Percentiles rank a stretch among this genome's conserved stretches.
Evolutionary conservation across 2,329 filamentous ascomycete species (phyloP).

Genomic region (Aureobasidium sp.): DNA sequence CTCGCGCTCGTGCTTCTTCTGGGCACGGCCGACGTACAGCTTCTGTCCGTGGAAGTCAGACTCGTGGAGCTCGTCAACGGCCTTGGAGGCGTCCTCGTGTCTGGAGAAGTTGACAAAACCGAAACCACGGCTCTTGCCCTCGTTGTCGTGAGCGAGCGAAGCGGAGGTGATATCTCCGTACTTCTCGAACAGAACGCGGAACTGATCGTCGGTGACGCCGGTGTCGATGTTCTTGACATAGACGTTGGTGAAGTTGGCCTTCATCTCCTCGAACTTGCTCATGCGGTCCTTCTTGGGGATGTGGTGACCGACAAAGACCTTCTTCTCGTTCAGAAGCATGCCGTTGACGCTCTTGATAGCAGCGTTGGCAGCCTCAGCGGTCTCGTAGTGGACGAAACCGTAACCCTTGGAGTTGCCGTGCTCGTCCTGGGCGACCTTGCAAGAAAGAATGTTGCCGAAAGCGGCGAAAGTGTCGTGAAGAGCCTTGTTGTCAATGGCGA

Average conservation of each 20-base stretch:
- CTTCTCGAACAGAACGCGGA: conserved; percentile 85
- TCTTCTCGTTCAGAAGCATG: conserved; percentile 99
- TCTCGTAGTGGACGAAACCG: conserved; percentile 99
- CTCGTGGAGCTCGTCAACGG: conserved; percentile 87
- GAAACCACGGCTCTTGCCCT: conserved; percentile 91
- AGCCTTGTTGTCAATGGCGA: conserved; percentile 99
- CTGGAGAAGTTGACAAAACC: conserved; percentile 91
- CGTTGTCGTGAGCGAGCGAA: conserved; percentile 89
- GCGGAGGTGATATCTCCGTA: conserved; percentile 94
- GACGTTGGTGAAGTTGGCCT: conserved; percentile 99
- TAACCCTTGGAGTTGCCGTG: conserved; percentile 95
- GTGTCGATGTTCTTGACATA: conserved; percentile 96
- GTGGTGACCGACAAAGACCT: conserved; percentile 98
- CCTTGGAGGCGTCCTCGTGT: conserved; percentile 77
- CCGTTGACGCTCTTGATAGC: conserved; percentile 99
- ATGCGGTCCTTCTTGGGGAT: conserved; percentile 99
- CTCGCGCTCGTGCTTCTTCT: conserved; percentile 99
- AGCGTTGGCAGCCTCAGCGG: conserved; percentile 89
- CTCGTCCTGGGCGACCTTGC: conserved; percentile 99
- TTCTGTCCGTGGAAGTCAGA: conserved; percentile 91
- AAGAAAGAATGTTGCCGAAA: conserved; percentile 98
- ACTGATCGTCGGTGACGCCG: conserved; percentile 86
- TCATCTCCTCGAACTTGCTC: conserved; percentile 99
- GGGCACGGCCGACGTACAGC: conserved; percentile 93
- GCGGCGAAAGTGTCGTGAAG: conserved; percentile 98